Evolutionary conservation across 1,284 basidiomycete species (phyloP), one percentile per base, ranked within the genome.

Genomic region (Taiwanofungus camphoratus): DNA sequence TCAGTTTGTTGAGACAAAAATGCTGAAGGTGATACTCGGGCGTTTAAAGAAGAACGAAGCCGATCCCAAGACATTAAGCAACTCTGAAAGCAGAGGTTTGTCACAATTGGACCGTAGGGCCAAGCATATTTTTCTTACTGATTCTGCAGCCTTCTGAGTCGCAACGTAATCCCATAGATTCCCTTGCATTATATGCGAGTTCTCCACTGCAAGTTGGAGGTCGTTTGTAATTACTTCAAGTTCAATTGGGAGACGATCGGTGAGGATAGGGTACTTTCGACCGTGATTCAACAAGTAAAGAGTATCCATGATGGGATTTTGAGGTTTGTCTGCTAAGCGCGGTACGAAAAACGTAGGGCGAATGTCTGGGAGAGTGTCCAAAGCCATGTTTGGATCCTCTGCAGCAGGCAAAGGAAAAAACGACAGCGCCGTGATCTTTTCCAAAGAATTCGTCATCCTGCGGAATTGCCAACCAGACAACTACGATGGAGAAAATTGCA

Each of bases 291-390:
- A 49, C 9, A 66, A 55, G 24, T 69, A 68, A 22, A 83, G 51
- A 15, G 69, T 63, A 33, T 80, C 76, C 58, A 88, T 66, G 47
- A 88, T 86, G 1, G 85, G 86, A 58, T 88, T 80, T 55, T 88
- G 86, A 2, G 86, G 85, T 51, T 74, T 77, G 46, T 87, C 75
- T 15, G 69, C 62, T 30, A 89, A 62, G 12, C 51, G 60, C 5
- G 82, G 79, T 21, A 87, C 64, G 48, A 72, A 77, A 57, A 87
- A 87, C 13, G 49, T 60, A 1, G 74, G 66, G 13, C 44, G 45
- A 5, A 64, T 22, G 2, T 52, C 53, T 6, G 55, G 55, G 4
- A 63, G 49, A 8, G 50, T 38, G 35, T 56, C 39, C 1, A 46
- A 23, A 20, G 42, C n/a, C 22, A 16, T 21, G 24, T 18, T 11